Conservation (phyloP, 1,139 yeast species). For the Yamadazyma buinensis region DNA sequence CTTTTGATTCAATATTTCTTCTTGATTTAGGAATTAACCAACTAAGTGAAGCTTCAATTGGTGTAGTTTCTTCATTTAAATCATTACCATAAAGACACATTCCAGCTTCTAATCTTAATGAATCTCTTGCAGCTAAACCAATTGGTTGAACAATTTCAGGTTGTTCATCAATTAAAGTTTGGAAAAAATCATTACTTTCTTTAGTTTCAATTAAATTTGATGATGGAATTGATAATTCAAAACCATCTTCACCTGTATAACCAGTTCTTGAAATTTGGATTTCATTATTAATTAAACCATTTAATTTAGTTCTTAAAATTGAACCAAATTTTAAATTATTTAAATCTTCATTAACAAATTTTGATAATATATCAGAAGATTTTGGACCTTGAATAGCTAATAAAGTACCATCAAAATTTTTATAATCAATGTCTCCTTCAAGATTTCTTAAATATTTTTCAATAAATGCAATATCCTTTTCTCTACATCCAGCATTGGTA, state of each 20-base stretch:
- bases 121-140: slow-evolving; percentile 96
- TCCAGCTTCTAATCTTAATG: slow-evolving; percentile 93
- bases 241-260: slow-evolving; percentile 98
- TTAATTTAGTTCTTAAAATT: slow-evolving; percentile 42
- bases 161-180: slow-evolving; percentile 51
- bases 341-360: slow-evolving; percentile 59
- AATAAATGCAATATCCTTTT: slow-evolving; percentile 68
- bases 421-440: slow-evolving; percentile 51
- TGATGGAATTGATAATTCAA: slow-evolving; percentile 80
- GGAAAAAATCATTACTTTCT: slow-evolving; percentile 58
- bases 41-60: slow-evolving; percentile 81
- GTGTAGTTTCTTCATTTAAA: slow-evolving; percentile 74
- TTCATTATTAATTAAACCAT: slow-evolving; percentile 35
- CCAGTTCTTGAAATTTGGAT: slow-evolving; percentile 90
- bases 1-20: slow-evolving; percentile 38
- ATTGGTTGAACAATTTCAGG: slow-evolving; percentile 71
- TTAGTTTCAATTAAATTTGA: slow-evolving; percentile 36
- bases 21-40: slow-evolving; percentile 89
- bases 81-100: slow-evolving; percentile 98
- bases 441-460: slow-evolving; percentile 40
- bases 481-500: slow-evolving; percentile 96
- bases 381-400: slow-evolving; percentile 92
- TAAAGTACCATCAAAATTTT: slow-evolving; percentile 68
- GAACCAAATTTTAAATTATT: slow-evolving; percentile 70
- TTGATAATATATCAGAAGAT: slow-evolving; percentile 63